These are phyloP conservation scores for Babesia bovis DNA, from an alignment of 169 alveolate genomes.

Conservation along the genomic window DNA sequence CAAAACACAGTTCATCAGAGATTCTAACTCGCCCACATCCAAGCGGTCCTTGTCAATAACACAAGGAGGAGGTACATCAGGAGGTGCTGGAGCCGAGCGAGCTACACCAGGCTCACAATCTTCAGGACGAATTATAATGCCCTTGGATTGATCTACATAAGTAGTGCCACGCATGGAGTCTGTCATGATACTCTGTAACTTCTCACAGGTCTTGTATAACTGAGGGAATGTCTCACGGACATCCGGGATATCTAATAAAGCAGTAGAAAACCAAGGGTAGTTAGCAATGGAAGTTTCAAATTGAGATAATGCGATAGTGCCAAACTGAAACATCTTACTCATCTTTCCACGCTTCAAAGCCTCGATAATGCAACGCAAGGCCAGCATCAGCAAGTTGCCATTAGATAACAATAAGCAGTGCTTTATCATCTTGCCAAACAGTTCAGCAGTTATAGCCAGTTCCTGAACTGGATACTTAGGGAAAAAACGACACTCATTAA, in stretches of 20 bases:
- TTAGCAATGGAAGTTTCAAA: conserved; percentile 74
- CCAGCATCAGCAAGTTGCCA: conserved; percentile 70
- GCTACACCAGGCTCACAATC: conserved; percentile 4
- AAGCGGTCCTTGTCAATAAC: conserved; percentile 14
- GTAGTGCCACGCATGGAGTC: conserved; percentile 52
- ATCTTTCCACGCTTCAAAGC: conserved; percentile 72
- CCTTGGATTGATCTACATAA: conserved; percentile 56
- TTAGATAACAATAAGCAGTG: conserved; percentile 68
- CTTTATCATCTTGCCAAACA: conserved; percentile 79
- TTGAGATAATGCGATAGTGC: conserved; percentile 79
- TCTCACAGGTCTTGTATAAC: conserved; percentile 63
- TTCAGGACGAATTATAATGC: conserved; percentile 51
- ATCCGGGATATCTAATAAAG: conserved; percentile 53
- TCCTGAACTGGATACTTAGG: conserved; percentile 85
- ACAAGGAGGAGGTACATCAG: neutral
- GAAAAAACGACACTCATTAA: conserved; percentile 84
- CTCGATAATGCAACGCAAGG: conserved; percentile 75
- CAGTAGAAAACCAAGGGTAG: conserved; percentile 75
- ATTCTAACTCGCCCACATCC: conserved; percentile 76
- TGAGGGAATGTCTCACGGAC: conserved; percentile 63
- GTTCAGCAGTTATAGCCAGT: conserved; percentile 81
- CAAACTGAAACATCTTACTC: conserved; percentile 77
- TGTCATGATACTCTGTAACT: conserved; percentile 52
- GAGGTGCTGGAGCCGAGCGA: neutral
- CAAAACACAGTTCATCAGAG: conserved; percentile 68